A percentile compares a stretch with the other conserved stretches of the same genome.
phyloP scores from a whole-genome alignment of 139 green algal species.

The Deuterostichococcus epilithicus region DNA sequence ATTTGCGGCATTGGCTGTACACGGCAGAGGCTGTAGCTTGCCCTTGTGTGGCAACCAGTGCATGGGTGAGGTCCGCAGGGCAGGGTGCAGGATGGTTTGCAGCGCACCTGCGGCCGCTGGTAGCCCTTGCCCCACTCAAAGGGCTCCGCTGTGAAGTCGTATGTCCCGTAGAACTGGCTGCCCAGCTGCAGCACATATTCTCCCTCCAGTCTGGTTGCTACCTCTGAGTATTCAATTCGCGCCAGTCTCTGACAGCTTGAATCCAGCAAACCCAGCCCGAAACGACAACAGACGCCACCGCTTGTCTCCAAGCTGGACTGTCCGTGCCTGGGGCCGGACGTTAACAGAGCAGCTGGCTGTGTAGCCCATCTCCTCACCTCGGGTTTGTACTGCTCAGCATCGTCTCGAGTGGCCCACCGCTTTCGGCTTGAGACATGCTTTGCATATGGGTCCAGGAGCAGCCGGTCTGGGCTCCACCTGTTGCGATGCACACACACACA shows the following conservation, averaged over 20 bases:
- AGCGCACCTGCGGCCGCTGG: slow-evolving; percentile 33
- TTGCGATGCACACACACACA: slow-evolving; percentile 9
- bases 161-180: slow-evolving; percentile 76
- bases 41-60: slow-evolving; percentile 32
- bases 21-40: slow-evolving; percentile 27
- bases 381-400: slow-evolving; percentile 67
- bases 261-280: too few species aligned
- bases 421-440: slow-evolving; percentile 62
- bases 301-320: too few species aligned
- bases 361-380: slow-evolving; percentile 27
- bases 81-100: not conserved
- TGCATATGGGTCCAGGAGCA: slow-evolving; percentile 87
- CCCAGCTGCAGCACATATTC: slow-evolving; percentile 50
- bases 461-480: slow-evolving; percentile 59
- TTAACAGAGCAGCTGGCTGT: not conserved
- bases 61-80: too few species aligned
- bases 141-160: slow-evolving; percentile 62
- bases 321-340: too few species aligned
- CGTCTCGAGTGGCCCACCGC: slow-evolving; percentile 70
- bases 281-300: too few species aligned
- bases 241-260: too few species aligned
- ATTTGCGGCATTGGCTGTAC: slow-evolving; percentile 1
- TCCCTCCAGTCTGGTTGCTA: too few species aligned
- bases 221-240: too few species aligned
- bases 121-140: slow-evolving; percentile 85